Conservation (phyloP, 2,329 filamentous ascomycete genomes). For the Fusarium sublunatum region DNA sequence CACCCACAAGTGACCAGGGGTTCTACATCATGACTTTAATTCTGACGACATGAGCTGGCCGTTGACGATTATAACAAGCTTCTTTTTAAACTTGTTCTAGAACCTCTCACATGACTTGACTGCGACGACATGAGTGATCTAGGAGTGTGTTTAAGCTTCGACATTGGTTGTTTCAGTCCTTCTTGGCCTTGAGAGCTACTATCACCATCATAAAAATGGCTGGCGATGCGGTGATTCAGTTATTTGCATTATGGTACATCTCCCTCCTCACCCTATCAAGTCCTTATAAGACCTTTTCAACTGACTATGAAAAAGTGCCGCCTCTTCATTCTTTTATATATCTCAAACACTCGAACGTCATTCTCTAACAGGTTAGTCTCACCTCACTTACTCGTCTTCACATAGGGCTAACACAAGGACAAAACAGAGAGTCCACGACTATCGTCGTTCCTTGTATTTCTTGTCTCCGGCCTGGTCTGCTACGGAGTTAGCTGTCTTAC, state of each 20-base stretch:
- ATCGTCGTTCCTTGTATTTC: conserved; percentile 59
- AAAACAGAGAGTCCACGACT: conserved; percentile 60
- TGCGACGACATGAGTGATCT: conserved; percentile 30
- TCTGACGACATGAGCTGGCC: not conserved
- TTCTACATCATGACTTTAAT: conserved; percentile 33
- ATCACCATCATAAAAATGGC: conserved; percentile 40
- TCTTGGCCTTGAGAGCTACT: conserved; percentile 19
- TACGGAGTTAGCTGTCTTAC: conserved; percentile 57
- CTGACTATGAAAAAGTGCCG: conserved; percentile 52
- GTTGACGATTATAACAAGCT: conserved; percentile 1
- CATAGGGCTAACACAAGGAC: conserved; percentile 5
- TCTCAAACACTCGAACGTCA: conserved; percentile 60
- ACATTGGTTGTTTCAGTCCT: conserved; percentile 20
- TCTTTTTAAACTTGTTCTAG: conserved; percentile 3
- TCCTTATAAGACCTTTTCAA: not conserved
- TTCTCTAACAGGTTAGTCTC: conserved; percentile 58
- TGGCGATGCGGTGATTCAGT: conserved; percentile 36
- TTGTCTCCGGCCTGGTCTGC: conserved; percentile 58
- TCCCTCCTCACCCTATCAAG: not conserved
- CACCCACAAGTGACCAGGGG: conserved; percentile 27
- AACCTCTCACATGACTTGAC: not conserved
- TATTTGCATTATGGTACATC: conserved; percentile 42
- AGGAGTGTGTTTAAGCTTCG: conserved; percentile 14
- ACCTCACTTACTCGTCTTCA: not conserved
- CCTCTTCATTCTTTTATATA: conserved; percentile 62